Conservation (phyloP, 2,329 filamentous ascomycete species). For the Aphanocladium album region DNA sequence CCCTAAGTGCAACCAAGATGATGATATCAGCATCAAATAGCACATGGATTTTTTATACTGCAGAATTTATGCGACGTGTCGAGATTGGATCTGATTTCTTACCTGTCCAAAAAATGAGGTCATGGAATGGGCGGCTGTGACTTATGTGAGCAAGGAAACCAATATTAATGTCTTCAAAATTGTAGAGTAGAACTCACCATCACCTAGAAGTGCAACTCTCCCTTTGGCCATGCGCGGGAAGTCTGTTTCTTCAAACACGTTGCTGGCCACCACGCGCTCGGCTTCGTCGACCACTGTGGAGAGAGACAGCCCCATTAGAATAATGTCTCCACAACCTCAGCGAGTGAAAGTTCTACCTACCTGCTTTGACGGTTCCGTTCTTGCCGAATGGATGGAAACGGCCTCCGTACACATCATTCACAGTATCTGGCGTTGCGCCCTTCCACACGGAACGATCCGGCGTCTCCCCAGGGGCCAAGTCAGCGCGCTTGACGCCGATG, state of each 20-base stretch:
- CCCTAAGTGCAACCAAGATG: conserved; percentile 1
- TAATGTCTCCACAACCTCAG: not conserved
- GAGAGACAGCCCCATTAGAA: not conserved
- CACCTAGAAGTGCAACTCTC: conserved; percentile 18
- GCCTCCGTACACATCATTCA: conserved; percentile 17
- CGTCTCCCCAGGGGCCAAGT: not conserved
- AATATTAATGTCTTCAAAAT: not conserved
- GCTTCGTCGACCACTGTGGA: conserved; percentile 17
- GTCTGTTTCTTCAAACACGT: conserved; percentile 19
- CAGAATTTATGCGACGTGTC: not conserved
- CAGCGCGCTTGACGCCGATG: conserved; percentile 16
- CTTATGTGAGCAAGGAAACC: not conserved
- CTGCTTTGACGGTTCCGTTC: conserved; percentile 12
- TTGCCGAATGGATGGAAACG: conserved; percentile 19
- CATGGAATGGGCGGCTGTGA: conserved; percentile 19
- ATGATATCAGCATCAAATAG: not conserved
- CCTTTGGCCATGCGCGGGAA: conserved; percentile 18
- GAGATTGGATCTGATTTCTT: not conserved
- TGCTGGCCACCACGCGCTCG: conserved; percentile 18
- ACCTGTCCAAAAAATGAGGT: conserved; percentile 18
- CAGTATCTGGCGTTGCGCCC: conserved; percentile 13
- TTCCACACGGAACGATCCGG: conserved; percentile 17
- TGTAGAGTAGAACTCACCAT: conserved; percentile 11
- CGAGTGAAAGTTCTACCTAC: not conserved
- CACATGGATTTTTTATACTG: not conserved